Base-by-base conservation (phyloP, 2,329 filamentous ascomycete genomes). In the Penicillium sp. region DNA sequence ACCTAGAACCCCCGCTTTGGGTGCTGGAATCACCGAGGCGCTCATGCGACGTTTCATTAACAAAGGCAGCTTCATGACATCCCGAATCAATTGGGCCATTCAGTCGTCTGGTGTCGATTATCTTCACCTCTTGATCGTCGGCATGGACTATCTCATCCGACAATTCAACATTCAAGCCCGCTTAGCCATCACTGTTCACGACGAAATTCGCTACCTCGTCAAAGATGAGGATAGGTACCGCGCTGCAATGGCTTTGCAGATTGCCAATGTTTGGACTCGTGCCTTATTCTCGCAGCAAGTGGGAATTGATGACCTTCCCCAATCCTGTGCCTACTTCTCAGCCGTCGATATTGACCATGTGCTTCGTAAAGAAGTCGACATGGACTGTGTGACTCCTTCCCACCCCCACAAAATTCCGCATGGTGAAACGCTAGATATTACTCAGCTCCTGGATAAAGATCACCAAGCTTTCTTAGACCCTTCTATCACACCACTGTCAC, bases 201-300 rank as follows among this genome's bases (percentile, higher is more conserved):
- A 99, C 69, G 96, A 99, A 75, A 97, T 99, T 61, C 85, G 94
- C 17, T 99, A 99, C 69, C 82, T 99, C 0, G 92, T 96, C 42
- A 88, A 88, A 68, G 83, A 93, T 3, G 81, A 89, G 59, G 92
- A 99, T 76, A 90, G 89, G 68, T 99, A 97, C 70, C 86, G 89
- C 41, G 87, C 90, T 2, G 93, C 93, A 12, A 89, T 99, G 86
- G 94, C 96, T 1, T 80, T 99, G 13, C 94, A 99, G 74, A 83
- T 99, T 8, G 87, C 93, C 58, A 99, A 99, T 70, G 75, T 99
- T 21, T 99, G 94, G 94, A 99, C 96, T 0, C 84, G 94, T 50
- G 93, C 93, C 62, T 97, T 99, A 90, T 99, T 99, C 73, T 86
- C 90, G 0, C 92, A 99, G 75, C 94, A 99, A 76, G 90, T 97